A percentile compares a stretch with the other conserved stretches of the same genome.
Evolutionary conservation across 176 grass and related monocot genomes (phyloP).

Genomic region (Puya raimondii): DNA sequence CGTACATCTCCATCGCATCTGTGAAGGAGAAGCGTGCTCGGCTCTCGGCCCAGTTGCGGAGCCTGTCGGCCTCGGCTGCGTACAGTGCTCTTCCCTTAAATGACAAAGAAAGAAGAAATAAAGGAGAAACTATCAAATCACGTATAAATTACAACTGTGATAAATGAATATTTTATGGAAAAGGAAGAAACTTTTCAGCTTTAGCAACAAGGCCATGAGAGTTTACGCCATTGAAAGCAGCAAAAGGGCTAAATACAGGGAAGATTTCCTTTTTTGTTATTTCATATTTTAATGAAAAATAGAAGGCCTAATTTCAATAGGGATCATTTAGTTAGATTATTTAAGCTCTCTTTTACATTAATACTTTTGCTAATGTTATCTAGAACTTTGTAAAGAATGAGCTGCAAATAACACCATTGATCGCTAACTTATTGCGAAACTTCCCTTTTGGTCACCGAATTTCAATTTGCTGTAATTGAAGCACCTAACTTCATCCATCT

Average conservation of each 20-base stretch:
- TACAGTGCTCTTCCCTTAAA: slow-evolving; percentile 86
- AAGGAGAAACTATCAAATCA: neutral
- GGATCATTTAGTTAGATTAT: neutral
- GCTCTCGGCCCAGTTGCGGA: slow-evolving; percentile 97
- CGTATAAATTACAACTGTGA: neutral
- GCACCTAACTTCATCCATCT: no score
- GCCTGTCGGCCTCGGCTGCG: slow-evolving; percentile 82
- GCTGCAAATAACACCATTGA: no score
- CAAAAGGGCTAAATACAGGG: neutral
- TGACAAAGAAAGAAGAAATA: neutral
- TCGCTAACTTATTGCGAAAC: no score
- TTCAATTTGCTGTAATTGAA: no score
- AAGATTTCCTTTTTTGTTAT: neutral
- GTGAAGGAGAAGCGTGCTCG: slow-evolving; percentile 84
- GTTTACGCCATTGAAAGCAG: neutral
- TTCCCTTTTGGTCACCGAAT: no score
- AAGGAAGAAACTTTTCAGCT: no score
- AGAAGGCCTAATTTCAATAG: neutral
- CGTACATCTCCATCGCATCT: slow-evolving; percentile 98
- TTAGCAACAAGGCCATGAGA: no score
- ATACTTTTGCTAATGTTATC: neutral
- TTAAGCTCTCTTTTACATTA: neutral
- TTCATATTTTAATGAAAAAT: neutral
- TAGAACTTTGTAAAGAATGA: no score
- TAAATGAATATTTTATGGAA: neutral